Evolutionary conservation across 1,139 yeast genomes (phyloP).

Genomic region (Taphrina communis): DNA sequence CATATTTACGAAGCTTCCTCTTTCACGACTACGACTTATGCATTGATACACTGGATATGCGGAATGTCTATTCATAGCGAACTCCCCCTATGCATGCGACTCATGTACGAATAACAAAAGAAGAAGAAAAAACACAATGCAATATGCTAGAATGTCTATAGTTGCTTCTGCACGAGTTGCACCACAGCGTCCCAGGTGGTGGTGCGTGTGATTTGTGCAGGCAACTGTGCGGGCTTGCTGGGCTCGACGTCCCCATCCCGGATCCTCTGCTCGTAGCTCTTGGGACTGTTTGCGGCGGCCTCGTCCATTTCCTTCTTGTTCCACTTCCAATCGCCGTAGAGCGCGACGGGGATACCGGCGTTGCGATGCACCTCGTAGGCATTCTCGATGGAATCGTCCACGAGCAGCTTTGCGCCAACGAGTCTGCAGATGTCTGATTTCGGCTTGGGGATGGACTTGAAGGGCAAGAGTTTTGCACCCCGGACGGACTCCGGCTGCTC

Average conservation of each 20-base stretch:
- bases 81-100: not conserved
- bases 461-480: not conserved
- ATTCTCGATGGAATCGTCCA: slow-evolving; percentile 39
- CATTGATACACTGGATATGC: too few relatives aligned
- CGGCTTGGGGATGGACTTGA: slow-evolving; percentile 26
- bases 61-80: too few relatives aligned
- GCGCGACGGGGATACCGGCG: slow-evolving; percentile 36
- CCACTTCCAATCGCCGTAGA: slow-evolving; percentile 40
- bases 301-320: slow-evolving; percentile 28
- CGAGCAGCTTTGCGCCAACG: slow-evolving; percentile 23
- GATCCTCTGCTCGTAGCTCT: slow-evolving; percentile 22
- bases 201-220: slow-evolving; percentile 15
- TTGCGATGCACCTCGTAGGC: slow-evolving; percentile 34
- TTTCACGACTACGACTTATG: not conserved
- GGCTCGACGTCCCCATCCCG: slow-evolving; percentile 20
- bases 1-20: not conserved
- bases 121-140: too few relatives aligned
- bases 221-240: slow-evolving; percentile 22
- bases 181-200: slow-evolving; percentile 21
- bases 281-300: slow-evolving; percentile 25
- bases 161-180: not conserved
- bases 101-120: not conserved
- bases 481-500: slow-evolving; percentile 6
- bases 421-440: slow-evolving; percentile 34
- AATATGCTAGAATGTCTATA: not conserved